Evolutionary conservation across 495 filamentous ascomycete genomes (phyloP).

Genomic region (Annulohypoxylon bovei): DNA sequence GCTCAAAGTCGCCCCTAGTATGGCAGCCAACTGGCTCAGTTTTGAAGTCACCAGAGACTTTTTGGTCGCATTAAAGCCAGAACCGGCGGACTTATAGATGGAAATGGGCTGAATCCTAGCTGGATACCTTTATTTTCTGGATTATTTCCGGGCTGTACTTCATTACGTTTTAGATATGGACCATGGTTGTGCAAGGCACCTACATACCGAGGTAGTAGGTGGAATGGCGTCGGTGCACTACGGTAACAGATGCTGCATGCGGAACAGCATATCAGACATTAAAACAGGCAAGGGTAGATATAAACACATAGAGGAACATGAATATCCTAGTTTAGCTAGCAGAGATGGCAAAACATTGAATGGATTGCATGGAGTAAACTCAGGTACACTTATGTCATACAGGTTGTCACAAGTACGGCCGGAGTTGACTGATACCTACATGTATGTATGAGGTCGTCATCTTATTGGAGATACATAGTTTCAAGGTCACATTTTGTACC

Average conservation of each 20-base stretch:
- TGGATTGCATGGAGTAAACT: background rate
- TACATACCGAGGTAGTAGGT: background rate
- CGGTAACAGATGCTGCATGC: conserved; percentile 5
- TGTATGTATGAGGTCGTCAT: background rate
- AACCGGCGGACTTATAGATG: conserved; percentile 44
- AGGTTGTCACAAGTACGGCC: background rate
- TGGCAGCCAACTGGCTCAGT: conserved; percentile 98
- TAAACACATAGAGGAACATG: conserved; percentile 31
- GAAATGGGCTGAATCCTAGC: background rate
- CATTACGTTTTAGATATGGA: conserved; percentile 33
- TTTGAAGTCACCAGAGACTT: conserved; percentile 94
- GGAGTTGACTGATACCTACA: background rate
- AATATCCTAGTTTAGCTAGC: conserved; percentile 5
- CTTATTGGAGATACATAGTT: background rate
- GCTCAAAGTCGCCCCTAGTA: conserved; percentile 96
- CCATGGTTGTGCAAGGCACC: conserved; percentile 9
- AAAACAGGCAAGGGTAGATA: conserved; percentile 36
- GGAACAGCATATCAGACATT: conserved; percentile 5
- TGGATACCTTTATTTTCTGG: conserved; percentile 21
- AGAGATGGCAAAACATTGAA: conserved; percentile 4
- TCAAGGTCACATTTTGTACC: background rate
- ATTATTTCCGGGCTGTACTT: conserved; percentile 29
- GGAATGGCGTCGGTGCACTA: conserved; percentile 19
- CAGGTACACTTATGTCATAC: background rate
- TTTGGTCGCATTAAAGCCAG: conserved; percentile 66